Base-by-base conservation (phyloP, 1,284 basidiomycete species). In the Rhodotorula sp. region DNA sequence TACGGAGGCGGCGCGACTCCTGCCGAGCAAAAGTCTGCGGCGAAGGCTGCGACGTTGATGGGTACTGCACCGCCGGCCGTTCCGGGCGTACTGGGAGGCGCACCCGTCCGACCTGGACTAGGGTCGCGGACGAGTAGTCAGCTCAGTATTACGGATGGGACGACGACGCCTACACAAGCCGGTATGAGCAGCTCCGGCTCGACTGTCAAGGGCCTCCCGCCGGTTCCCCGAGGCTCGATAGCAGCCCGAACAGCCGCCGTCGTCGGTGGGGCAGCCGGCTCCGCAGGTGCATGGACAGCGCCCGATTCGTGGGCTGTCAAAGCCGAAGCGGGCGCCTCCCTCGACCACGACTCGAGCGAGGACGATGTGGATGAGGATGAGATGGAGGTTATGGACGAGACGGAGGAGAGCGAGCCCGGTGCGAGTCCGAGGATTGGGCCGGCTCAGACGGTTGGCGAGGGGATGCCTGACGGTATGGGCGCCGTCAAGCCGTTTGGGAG, bases 241-340 rank as follows among this genome's bases (percentile, higher is more conserved):
- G 50, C 31, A 18, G 56, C 13, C 7, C 24, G 31, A 22, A 62
- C 58, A 30, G 60, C 56, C n/a, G 59, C 59, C 31, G 50, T 46
- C 24, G 62, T 55, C 50, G 47, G 50, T 6, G 48, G 59, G 26
- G n/a, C 30, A 22, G 22, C 51, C 34, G 44, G 37, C 28, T 47
- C 18, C 26, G 48, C 31, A 8, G 53, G 71, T 3, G 81, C 82
- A 6, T 85, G 83, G 83, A 81, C 81, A 1, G 83, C 83, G 0
- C 84, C 84, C 3, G 83, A 85, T 68, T 82, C 81, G 20, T 85
- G 84, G 84, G 83, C 83, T 22, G 84, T 85, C 22, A 83, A 84
- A 71, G 81, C 77, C 1, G 83, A 83, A 53, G 81, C 80, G 31
- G 79, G 78, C 2, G 77, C 72, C 11, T 78, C 77, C 8, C 56